Conservation (phyloP, 495 filamentous ascomycete species). For the Staphylotrichum longicolle region DNA sequence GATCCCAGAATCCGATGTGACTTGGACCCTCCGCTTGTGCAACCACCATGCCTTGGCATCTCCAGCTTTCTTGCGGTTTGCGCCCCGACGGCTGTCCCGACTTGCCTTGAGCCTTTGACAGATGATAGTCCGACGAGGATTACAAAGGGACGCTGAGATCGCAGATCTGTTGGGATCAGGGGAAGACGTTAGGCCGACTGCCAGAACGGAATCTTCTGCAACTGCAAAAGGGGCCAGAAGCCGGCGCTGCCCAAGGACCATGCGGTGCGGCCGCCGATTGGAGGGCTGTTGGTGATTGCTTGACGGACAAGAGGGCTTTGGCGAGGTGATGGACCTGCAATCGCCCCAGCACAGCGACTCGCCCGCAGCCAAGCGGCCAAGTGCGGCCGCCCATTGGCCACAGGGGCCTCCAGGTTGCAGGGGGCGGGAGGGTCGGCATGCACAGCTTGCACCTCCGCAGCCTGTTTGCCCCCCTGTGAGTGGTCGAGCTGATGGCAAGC, state of each 20-base stretch:
- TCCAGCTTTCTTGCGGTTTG: not conserved
- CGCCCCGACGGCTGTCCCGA: too few species aligned
- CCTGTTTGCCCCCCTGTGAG: conserved; percentile 25
- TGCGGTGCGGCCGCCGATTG: conserved; percentile 19
- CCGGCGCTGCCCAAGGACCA: not conserved
- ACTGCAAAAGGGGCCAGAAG: not conserved
- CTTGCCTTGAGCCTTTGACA: too few species aligned
- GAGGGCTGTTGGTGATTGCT: conserved; percentile 19
- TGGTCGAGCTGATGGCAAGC: conserved; percentile 24
- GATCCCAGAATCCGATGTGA: conserved; percentile 6
- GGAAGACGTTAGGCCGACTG: not conserved
- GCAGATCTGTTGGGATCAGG: not conserved
- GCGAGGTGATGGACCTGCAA: conserved; percentile 25
- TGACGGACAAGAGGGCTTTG: conserved; percentile 16
- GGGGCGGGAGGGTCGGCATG: conserved; percentile 36
- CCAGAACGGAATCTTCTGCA: not conserved
- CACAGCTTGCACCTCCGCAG: conserved; percentile 24
- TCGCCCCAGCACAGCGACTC: conserved; percentile 32
- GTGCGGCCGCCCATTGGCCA: conserved; percentile 29
- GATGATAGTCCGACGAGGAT: too few species aligned
- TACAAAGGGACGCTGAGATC: too few species aligned
- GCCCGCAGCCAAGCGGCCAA: conserved; percentile 34
- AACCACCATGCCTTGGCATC: conserved; percentile 3
- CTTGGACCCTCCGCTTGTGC: conserved; percentile 6
- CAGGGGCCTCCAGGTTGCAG: conserved; percentile 21